These are phyloP conservation scores for Grigorovia humatica DNA, from an alignment of 805 yeast genomes.

Conservation along the genomic window DNA sequence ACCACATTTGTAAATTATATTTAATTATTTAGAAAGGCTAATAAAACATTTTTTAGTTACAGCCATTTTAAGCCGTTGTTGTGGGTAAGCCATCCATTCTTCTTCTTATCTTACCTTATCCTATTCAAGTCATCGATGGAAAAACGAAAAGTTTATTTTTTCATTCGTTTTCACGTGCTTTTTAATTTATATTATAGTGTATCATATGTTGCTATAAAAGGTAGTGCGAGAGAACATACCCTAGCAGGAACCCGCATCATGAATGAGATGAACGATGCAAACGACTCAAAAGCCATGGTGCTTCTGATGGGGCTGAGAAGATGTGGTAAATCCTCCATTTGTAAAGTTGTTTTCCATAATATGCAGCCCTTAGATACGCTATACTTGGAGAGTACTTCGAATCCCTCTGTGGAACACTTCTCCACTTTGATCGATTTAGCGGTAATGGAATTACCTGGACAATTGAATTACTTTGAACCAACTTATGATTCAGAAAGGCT, in stretches of 20 bases:
- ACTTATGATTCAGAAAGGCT: constrained; percentile 67
- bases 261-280: constrained; percentile 5
- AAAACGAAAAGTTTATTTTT: too few species aligned
- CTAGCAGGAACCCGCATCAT: not conserved
- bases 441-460: constrained; percentile 94
- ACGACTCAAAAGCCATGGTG: constrained; percentile 65
- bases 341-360: constrained; percentile 91
- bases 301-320: constrained; percentile 80
- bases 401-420: constrained; percentile 78
- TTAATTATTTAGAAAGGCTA: not conserved
- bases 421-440: constrained; percentile 75
- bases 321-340: constrained; percentile 90
- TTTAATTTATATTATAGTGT: too few species aligned
- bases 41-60: not conserved
- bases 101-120: too few species aligned
- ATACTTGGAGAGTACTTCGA: constrained; percentile 80
- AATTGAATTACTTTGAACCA: constrained; percentile 79
- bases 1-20: not conserved
- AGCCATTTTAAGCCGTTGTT: not conserved
- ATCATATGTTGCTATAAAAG: too few species aligned
- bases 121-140: too few species aligned
- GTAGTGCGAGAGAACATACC: too few species aligned
- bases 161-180: too few species aligned
- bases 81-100: too few species aligned
- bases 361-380: constrained; percentile 93